Evolutionary conservation across 192 early-diverging fungal species (phyloP).

Genomic region (Coemansia sp.): DNA sequence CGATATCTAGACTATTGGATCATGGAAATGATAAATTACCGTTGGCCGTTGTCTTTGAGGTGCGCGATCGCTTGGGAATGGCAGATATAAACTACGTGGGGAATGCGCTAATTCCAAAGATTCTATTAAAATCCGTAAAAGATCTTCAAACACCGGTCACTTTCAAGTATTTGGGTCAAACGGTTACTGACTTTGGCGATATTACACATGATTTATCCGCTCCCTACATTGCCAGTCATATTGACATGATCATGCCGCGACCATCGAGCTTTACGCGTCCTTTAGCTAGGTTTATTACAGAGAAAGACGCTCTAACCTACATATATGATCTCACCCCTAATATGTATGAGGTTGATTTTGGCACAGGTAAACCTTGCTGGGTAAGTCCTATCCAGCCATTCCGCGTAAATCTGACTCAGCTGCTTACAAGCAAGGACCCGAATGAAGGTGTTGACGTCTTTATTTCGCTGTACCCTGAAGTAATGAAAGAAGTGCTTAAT

Average conservation of each 20-base stretch:
- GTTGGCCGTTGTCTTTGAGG: conserved; percentile 30
- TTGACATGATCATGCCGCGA: conserved; percentile 28
- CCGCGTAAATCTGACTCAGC: conserved; percentile 35
- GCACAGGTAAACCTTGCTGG: conserved; percentile 39
- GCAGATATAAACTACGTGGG: conserved; percentile 19
- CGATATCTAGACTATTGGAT: neutral
- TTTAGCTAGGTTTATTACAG: conserved; percentile 17
- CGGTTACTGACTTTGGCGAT: conserved; percentile 15
- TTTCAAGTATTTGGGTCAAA: conserved; percentile 24
- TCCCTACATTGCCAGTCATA: conserved; percentile 24
- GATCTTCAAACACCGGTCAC: conserved; percentile 28
- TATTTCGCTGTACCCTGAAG: conserved; percentile 31
- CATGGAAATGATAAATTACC: conserved; percentile 13
- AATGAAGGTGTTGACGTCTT: conserved; percentile 49
- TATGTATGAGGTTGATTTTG: conserved; percentile 49
- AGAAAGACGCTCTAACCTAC: conserved; percentile 36
- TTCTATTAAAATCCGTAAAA: conserved; percentile 3
- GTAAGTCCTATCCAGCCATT: conserved; percentile 49
- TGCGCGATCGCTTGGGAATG: conserved; percentile 19
- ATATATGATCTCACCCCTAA: conserved; percentile 46
- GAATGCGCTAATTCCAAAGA: conserved; percentile 44
- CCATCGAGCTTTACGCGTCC: conserved; percentile 48
- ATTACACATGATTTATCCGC: conserved; percentile 12
- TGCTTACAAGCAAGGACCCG: conserved; percentile 27
- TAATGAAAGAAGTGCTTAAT: conserved; percentile 44